Evolutionary conservation across 768 basidiomycete genomes (phyloP), one percentile per base, ranked within the genome.

Genomic region (Cyclocybe cylindracea): DNA sequence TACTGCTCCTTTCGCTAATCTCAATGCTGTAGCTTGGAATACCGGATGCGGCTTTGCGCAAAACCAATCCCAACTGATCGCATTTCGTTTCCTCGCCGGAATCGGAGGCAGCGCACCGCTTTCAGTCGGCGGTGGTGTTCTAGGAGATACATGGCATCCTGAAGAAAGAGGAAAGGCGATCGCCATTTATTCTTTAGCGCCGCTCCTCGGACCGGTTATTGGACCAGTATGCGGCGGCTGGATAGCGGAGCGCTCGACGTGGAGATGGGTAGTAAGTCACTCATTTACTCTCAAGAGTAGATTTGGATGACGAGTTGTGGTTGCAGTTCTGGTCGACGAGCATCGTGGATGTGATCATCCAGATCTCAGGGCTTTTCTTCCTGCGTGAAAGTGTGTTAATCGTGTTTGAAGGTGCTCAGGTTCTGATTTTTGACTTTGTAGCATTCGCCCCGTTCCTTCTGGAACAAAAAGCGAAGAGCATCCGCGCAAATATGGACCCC

Each of bases 31-130:
- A 73, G 88, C 62, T 6, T 89, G 79, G 86, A 87, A 80, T 66
- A 60, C 83, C 13, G 84, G 65, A 6, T 86, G 84, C 56, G 82
- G 84, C 0, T 89, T 88, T 51, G 82, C 87, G 0, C 76, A 77
- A 48, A 85, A 72, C 45, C 73, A 75, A 50, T 69, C 66, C 0
- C 79, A 88, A 56, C 68, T 89, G 10, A 79, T 89, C 44, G 83
- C 72, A 0, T 90, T 90, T 59, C 79, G 88, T 14, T 81, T 91
- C 56, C 66, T 90, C 2, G 69, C 87, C 1, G 88, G 89, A 2
- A 51, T 91, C 1, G 89, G 89, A 24, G 89, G 88, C 0, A 84
- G 85, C 47, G 88, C 87, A 0, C 85, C 88, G 5, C 68, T 88
- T 1, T 67, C 82, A 4, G 63, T 77, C 44, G 88, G 87, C 44